Conservation (phyloP, 2,329 filamentous ascomycete species). For the Herpotrichia juniperi region DNA sequence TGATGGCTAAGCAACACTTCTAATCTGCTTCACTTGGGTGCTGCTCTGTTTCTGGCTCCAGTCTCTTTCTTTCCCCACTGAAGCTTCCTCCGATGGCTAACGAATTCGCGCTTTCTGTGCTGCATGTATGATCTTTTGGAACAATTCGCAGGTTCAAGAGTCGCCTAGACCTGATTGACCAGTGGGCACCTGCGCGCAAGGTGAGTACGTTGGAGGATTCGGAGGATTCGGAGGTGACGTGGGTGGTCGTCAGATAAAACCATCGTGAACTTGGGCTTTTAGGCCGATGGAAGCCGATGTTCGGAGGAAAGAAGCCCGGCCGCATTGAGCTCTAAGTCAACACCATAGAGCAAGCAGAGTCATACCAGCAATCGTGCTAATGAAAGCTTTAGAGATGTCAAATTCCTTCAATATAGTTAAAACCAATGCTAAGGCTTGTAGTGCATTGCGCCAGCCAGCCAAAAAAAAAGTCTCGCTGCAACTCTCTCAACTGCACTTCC, state of each 20-base stretch:
- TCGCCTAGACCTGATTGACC: background rate
- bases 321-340: too few species aligned
- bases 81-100: conserved; percentile 35
- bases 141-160: background rate
- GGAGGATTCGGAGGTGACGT: background rate
- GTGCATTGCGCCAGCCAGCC: too few species aligned
- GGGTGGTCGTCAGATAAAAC: background rate
- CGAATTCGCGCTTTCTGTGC: conserved; percentile 32
- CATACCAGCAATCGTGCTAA: too few species aligned
- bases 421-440: too few species aligned
- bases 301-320: conserved; percentile 1
- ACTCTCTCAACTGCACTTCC: too few species aligned
- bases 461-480: too few species aligned
- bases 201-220: too few species aligned
- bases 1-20: conserved; percentile 6
- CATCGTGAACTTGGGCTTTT: background rate
- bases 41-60: conserved; percentile 1
- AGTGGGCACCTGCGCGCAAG: background rate
- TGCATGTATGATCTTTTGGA: conserved; percentile 32
- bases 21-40: conserved; percentile 1
- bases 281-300: background rate
- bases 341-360: too few species aligned
- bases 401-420: too few species aligned
- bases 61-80: conserved; percentile 34
- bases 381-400: too few species aligned